These are phyloP conservation scores for Grigorovia transvaalensis DNA, from an alignment of 805 yeast genomes.

Conservation along the genomic window DNA sequence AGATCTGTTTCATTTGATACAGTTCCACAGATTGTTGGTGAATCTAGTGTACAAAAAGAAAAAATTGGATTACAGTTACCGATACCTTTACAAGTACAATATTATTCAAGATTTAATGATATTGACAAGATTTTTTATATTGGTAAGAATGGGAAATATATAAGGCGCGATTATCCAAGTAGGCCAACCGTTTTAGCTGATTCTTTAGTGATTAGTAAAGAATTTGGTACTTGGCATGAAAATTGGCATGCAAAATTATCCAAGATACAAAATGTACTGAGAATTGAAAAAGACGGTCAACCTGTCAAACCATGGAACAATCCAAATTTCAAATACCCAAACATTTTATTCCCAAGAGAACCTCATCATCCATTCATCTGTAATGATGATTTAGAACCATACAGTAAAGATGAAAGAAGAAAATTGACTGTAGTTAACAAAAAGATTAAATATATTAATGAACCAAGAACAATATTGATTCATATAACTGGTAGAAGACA, in stretches of 20 bases:
- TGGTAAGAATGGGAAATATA: constrained; percentile 20
- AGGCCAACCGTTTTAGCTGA: constrained; percentile 21
- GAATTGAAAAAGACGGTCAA: not conserved
- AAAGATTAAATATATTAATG: constrained; percentile 14
- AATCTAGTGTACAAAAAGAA: constrained; percentile 9
- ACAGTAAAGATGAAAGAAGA: constrained; percentile 12
- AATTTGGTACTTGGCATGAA: constrained; percentile 13
- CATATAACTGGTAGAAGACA: constrained; percentile 62
- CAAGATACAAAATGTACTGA: constrained; percentile 3
- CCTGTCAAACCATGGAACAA: not conserved
- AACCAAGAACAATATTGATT: constrained; percentile 43
- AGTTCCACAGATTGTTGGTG: constrained; percentile 21
- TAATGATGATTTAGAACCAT: constrained; percentile 7
- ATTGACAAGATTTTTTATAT: constrained; percentile 10
- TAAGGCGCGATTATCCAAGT: constrained; percentile 25
- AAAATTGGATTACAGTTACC: constrained; percentile 17
- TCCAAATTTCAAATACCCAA: constrained; percentile 13
- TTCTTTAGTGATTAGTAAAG: constrained; percentile 18
- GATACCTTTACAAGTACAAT: not conserved
- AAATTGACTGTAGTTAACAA: constrained; percentile 10
- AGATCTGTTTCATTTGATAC: constrained; percentile 26
- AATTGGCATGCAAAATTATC: constrained; percentile 8
- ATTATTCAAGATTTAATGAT: not conserved
- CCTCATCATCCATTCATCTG: not conserved
- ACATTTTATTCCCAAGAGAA: constrained; percentile 9